Evolutionary conservation across 148 eudicot genomes (phyloP).

Genomic region (Chenopodium album): DNA sequence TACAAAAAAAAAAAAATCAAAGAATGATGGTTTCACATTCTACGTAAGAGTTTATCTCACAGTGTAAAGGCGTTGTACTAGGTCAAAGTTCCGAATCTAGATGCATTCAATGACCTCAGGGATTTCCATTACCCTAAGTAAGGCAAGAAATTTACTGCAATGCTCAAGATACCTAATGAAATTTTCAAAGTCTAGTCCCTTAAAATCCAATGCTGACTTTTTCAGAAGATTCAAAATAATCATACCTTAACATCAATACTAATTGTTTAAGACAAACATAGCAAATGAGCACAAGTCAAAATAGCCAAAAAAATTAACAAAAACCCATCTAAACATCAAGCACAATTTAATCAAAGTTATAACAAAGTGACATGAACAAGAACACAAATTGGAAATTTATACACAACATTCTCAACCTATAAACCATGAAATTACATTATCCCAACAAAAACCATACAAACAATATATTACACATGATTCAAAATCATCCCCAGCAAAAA

Average conservation of each 20-base stretch:
- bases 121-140: no score
- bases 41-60: no score
- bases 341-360: neutral
- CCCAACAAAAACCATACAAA: neutral
- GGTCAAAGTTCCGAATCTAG: neutral
- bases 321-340: no score
- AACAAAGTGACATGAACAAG: neutral
- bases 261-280: no score
- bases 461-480: neutral
- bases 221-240: neutral
- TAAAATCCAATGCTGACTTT: neutral
- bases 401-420: neutral
- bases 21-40: neutral
- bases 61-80: neutral
- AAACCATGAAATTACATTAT: neutral
- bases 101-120: neutral
- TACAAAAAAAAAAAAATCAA: neutral
- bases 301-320: no score
- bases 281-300: no score
- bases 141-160: neutral
- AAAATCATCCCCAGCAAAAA: neutral
- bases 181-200: neutral
- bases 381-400: neutral
- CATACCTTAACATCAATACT: no score
- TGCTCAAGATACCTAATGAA: neutral